Evolutionary conservation across 805 yeast genomes (phyloP).

Genomic region (Alloascoidea hylecoeti): DNA sequence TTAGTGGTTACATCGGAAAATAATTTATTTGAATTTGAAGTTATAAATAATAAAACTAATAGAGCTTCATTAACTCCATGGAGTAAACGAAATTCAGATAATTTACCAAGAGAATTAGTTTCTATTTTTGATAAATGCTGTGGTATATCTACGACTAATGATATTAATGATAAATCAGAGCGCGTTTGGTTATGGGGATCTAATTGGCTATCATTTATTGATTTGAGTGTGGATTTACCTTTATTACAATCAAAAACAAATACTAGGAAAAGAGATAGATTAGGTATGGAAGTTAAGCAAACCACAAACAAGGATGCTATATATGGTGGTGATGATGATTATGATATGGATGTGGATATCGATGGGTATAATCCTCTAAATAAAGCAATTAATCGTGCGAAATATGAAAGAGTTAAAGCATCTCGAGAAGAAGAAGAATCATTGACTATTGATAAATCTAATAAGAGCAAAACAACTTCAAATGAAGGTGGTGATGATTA

Average conservation of each 20-base stretch:
- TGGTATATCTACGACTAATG: constrained; percentile 49
- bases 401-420: neutral
- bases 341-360: constrained; percentile 15
- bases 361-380: constrained; percentile 10
- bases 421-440: neutral
- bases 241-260: constrained; percentile 16
- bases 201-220: constrained; percentile 67
- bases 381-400: constrained; percentile 5
- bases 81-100: constrained; percentile 68
- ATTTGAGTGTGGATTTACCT: constrained; percentile 44
- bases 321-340: constrained; percentile 17
- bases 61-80: constrained; percentile 43
- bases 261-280: constrained; percentile 27
- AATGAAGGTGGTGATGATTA: neutral
- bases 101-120: constrained; percentile 52
- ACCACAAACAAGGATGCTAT: constrained; percentile 21
- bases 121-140: constrained; percentile 50
- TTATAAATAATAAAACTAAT: constrained; percentile 12
- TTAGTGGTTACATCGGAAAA: constrained; percentile 62
- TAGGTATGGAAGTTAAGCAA: constrained; percentile 25
- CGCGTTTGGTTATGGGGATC: constrained; percentile 82
- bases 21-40: constrained; percentile 55
- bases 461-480: constrained; percentile 4
- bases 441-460: constrained; percentile 3
- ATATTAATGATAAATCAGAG: no score